phyloP scores from a whole-genome alignment of 177 flowering plant genomes.

The Vitis hybrid region DNA sequence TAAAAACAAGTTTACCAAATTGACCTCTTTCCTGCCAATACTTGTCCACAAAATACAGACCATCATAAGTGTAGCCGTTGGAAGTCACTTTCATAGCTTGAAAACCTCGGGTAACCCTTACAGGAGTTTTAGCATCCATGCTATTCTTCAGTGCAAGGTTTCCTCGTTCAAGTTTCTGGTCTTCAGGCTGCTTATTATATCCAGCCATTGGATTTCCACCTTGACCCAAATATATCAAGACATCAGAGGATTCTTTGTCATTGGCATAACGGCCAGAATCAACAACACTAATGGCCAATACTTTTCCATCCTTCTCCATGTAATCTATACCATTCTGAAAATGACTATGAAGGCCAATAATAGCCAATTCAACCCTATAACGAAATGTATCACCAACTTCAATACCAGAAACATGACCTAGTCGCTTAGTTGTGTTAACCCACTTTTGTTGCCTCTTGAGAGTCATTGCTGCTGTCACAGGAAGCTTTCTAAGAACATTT shows the following conservation, averaged over 20 bases:
- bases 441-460: constrained; percentile 32
- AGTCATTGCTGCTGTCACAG: constrained; percentile 16
- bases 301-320: constrained; percentile 12
- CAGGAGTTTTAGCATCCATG: constrained; percentile 30
- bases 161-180: constrained; percentile 65
- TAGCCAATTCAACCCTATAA: constrained; percentile 45
- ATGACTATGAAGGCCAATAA: constrained; percentile 55
- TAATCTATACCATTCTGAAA: constrained; percentile 48
- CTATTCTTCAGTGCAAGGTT: constrained; percentile 61
- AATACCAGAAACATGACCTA: constrained; percentile 55
- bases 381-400: constrained; percentile 59
- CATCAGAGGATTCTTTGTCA: constrained; percentile 29
- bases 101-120: constrained; percentile 51
- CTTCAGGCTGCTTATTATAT: constrained; percentile 24
- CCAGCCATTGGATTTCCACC: constrained; percentile 42
- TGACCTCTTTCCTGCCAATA: constrained; percentile 39
- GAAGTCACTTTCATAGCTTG: constrained; percentile 21
- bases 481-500: neutral
- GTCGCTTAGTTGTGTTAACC: constrained; percentile 29
- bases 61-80: constrained; percentile 44
- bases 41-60: constrained; percentile 43
- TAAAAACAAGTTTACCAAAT: constrained; percentile 35
- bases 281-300: constrained; percentile 54
- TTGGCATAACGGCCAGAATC: constrained; percentile 51
- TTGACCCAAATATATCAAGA: constrained; percentile 45